A percentile compares a stretch with the other conserved stretches of the same genome.
phyloP scores from a whole-genome alignment of 2,329 filamentous ascomycete genomes.

The Cladobotryum mycophilum region DNA sequence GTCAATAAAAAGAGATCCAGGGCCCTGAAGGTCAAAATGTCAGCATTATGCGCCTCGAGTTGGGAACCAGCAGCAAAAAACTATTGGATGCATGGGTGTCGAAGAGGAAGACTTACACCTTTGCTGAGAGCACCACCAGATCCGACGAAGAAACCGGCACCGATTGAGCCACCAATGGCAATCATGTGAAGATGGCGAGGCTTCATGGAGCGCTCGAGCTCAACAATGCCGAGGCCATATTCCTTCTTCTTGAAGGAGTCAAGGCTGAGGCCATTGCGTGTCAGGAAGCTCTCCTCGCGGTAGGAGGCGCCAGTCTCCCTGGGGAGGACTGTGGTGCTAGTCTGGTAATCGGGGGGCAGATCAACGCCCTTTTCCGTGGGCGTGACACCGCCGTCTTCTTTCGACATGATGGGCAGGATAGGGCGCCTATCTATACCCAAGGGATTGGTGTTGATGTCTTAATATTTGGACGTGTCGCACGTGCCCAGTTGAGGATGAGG shows the following conservation, averaged over 20 bases:
- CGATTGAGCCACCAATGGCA: conserved; percentile 42
- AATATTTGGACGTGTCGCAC: conserved; percentile 16
- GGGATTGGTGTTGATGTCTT: conserved; percentile 10
- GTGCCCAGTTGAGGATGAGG: background rate
- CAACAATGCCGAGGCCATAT: conserved; percentile 26
- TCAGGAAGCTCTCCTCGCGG: conserved; percentile 27
- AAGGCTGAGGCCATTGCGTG: conserved; percentile 32
- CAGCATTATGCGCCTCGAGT: background rate
- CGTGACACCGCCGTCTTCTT: conserved; percentile 6
- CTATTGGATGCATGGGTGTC: too few relatives aligned
- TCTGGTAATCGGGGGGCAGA: conserved; percentile 6
- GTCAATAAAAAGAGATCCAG: conserved; percentile 30
- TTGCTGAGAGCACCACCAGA: conserved; percentile 43
- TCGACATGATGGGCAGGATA: conserved; percentile 6
- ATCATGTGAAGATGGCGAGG: conserved; percentile 54
- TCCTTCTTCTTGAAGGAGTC: conserved; percentile 33
- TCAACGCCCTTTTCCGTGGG: conserved; percentile 17
- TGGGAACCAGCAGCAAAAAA: background rate
- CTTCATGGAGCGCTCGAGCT: conserved; percentile 42
- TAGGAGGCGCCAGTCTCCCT: conserved; percentile 12
- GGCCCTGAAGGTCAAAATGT: conserved; percentile 19
- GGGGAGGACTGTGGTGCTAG: conserved; percentile 11
- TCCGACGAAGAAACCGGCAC: conserved; percentile 39
- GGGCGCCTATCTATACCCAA: background rate
- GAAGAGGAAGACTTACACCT: conserved; percentile 32